Conservation (phyloP, 2,329 filamentous ascomycete genomes). For the Orbilia oligospora region DNA sequence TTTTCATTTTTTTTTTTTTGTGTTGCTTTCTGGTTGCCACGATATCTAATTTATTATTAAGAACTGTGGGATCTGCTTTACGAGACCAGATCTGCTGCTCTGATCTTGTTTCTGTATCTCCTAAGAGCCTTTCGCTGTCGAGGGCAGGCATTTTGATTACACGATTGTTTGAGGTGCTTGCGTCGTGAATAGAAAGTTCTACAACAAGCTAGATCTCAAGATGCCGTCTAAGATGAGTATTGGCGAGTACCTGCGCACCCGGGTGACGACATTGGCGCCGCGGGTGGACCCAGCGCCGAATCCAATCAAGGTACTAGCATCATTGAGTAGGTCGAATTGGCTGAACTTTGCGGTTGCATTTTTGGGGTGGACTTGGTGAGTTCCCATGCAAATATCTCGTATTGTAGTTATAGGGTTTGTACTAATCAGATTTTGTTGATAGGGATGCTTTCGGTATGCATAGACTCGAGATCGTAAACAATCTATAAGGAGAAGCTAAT, state of each 20-base stretch:
- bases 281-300: slow-evolving; percentile 73
- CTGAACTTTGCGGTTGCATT: slow-evolving; percentile 73
- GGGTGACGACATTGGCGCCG: slow-evolving; percentile 73
- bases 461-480: no score
- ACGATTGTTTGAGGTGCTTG: neutral
- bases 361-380: slow-evolving; percentile 71
- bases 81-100: neutral
- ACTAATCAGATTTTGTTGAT: neutral
- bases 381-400: neutral
- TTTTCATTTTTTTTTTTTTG: no score
- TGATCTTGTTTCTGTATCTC: neutral
- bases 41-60: neutral
- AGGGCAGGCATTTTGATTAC: neutral
- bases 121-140: neutral
- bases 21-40: slow-evolving; percentile 4
- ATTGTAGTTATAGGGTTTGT: neutral
- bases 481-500: neutral
- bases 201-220: neutral
- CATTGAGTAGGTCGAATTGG: slow-evolving; percentile 70
- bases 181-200: no score
- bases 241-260: slow-evolving; percentile 66
- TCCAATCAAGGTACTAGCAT: slow-evolving; percentile 67
- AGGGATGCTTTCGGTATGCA: slow-evolving; percentile 79
- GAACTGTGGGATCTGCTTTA: no score
- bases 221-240: slow-evolving; percentile 31